Percentiles rank a stretch among this genome's conserved stretches.
Conservation (phyloP, 2,329 filamentous ascomycete genomes). For the Phoma sp. region DNA sequence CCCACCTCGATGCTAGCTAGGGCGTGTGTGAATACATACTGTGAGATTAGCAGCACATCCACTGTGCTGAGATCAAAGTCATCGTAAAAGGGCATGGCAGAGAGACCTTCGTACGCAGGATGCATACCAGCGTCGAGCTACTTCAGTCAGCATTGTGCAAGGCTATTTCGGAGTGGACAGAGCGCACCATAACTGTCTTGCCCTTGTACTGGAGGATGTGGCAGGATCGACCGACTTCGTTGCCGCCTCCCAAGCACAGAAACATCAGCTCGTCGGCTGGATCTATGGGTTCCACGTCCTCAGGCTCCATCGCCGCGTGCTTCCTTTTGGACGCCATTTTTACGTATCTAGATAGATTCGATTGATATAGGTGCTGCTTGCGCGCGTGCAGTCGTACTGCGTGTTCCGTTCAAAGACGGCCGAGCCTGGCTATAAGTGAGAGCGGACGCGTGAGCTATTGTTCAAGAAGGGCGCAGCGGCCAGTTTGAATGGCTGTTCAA, state of each 20-base stretch:
- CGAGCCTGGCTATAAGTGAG: not conserved
- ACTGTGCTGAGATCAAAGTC: slow-evolving; percentile 98
- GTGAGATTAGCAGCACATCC: slow-evolving; percentile 95
- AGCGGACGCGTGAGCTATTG: not conserved
- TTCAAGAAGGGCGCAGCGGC: slow-evolving; percentile 4
- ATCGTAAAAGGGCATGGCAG: slow-evolving; percentile 94
- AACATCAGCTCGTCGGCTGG: slow-evolving; percentile 95
- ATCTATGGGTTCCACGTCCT: slow-evolving; percentile 84
- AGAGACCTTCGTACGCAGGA: slow-evolving; percentile 92
- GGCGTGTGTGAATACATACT: slow-evolving; percentile 71
- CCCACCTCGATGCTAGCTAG: slow-evolving; percentile 9
- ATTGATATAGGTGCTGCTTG: not conserved
- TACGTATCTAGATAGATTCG: not conserved
- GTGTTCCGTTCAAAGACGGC: not conserved
- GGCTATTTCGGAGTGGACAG: not conserved
- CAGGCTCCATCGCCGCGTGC: slow-evolving; percentile 76
- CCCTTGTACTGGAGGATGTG: slow-evolving; percentile 99
- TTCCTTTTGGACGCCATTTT: slow-evolving; percentile 94
- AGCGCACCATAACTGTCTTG: slow-evolving; percentile 93
- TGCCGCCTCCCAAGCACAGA: slow-evolving; percentile 89
- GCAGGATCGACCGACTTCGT: slow-evolving; percentile 95
- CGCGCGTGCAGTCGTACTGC: not conserved
- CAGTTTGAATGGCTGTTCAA: slow-evolving; percentile 3
- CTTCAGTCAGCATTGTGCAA: slow-evolving; percentile 27
- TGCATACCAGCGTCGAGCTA: slow-evolving; percentile 97